phyloP scores from a whole-genome alignment of 2,329 filamentous ascomycete species.

The Claviceps humidiphila region DNA sequence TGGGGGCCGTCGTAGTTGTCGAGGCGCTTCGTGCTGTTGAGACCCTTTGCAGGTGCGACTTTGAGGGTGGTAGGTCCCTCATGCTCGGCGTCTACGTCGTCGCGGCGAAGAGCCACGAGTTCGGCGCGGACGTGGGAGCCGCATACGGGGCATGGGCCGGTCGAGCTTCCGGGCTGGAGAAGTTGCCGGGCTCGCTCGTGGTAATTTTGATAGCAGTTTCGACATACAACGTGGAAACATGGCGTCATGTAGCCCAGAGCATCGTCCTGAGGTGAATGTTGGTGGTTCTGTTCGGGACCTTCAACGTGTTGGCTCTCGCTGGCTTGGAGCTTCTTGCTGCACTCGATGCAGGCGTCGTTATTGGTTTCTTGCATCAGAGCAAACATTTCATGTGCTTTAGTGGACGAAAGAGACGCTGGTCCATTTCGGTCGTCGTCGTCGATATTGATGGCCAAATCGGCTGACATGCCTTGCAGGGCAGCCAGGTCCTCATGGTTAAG shows the following conservation, averaged over 20 bases:
- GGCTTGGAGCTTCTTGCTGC: conserved; percentile 49
- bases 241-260: conserved; percentile 68
- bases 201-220: conserved; percentile 52
- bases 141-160: conserved; percentile 56
- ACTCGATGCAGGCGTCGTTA: conserved; percentile 59
- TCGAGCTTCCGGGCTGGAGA: conserved; percentile 21
- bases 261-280: conserved; percentile 37
- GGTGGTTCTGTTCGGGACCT: conserved; percentile 34
- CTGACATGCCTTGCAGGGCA: conserved; percentile 67
- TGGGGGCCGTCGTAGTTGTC: conserved; percentile 72
- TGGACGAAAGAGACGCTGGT: conserved; percentile 42
- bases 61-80: conserved; percentile 29
- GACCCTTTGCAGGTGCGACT: conserved; percentile 18
- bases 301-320: conserved; percentile 43
- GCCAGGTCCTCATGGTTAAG: conserved; percentile 73
- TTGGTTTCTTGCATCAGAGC: conserved; percentile 73
- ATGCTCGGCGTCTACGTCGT: conserved; percentile 44
- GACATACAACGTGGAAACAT: conserved; percentile 78
- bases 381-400: conserved; percentile 75
- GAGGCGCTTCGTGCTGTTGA: conserved; percentile 35
- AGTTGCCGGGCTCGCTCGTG: conserved; percentile 35
- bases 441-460: conserved; percentile 75
- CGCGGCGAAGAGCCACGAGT: conserved; percentile 56
- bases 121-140: conserved; percentile 46
- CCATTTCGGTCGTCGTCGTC: conserved; percentile 60